Percentiles rank a stretch among this genome's conserved stretches.
Conservation (phyloP, 768 basidiomycete genomes). For the Lactifluus subvellereus region DNA sequence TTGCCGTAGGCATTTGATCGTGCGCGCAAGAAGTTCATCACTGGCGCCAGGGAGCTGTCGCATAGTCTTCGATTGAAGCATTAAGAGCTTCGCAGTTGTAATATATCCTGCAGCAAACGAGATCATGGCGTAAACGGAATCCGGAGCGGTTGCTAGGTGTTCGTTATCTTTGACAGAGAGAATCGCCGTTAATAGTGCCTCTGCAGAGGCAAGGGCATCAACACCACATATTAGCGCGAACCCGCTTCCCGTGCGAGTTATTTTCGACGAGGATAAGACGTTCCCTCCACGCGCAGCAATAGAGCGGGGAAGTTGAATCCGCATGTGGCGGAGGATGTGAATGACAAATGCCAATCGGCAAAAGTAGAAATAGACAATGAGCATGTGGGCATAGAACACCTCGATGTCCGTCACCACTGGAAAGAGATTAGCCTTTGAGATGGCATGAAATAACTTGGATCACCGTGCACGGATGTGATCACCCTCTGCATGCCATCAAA, state of each 20-base stretch:
- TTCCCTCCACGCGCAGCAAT: neutral
- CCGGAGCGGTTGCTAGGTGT: conserved; percentile 39
- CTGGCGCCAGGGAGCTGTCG: conserved; percentile 17
- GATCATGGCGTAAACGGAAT: conserved; percentile 39
- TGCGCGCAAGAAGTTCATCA: conserved; percentile 19
- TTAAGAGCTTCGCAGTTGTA: conserved; percentile 37
- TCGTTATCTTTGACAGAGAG: conserved; percentile 33
- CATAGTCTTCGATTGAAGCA: conserved; percentile 12
- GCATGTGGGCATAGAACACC: conserved; percentile 38
- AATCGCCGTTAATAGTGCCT: conserved; percentile 34
- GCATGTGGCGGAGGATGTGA: conserved; percentile 32
- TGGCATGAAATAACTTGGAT: neutral
- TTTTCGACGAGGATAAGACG: conserved; percentile 10
- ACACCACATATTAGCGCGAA: conserved; percentile 35
- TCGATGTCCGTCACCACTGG: conserved; percentile 41
- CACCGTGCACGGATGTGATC: conserved; percentile 17
- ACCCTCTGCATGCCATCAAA: conserved; percentile 22
- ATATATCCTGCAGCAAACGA: conserved; percentile 41
- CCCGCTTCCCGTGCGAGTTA: conserved; percentile 20
- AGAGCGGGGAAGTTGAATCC: conserved; percentile 17
- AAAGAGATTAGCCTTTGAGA: conserved; percentile 25
- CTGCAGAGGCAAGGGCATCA: conserved; percentile 35
- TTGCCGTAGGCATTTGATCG: conserved; percentile 6
- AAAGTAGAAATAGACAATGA: conserved; percentile 37
- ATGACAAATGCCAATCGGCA: conserved; percentile 37